Evolutionary conservation across 805 yeast genomes (phyloP), one percentile per base, ranked within the genome.

Genomic region (Candida lessepsii): DNA sequence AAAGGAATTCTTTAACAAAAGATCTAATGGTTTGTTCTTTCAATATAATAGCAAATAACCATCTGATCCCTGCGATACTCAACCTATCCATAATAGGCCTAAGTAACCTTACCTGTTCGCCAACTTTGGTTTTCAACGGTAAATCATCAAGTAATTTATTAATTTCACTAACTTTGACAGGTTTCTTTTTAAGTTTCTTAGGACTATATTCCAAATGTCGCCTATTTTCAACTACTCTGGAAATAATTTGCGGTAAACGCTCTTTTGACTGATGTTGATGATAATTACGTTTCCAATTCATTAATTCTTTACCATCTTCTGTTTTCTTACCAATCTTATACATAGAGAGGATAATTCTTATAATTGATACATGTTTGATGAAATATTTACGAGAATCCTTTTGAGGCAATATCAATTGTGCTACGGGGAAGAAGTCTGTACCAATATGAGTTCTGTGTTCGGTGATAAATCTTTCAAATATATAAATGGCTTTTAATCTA

Each of bases 1-100:
- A 51, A 35, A 88, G 62, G 41, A 88, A 70, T 20, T 72, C 69
- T 49, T 86, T 91, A 43, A 80, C 70, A 7, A 79, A 73, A 3
- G 33, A 25, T 11, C 80, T 75, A n/a, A 86, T 60, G n/a, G 80
- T 70, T 34, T 76, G 71, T 45, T 67, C 59, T 61, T 78, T 80
- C 38, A 89, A 60, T 3, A 90, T 57, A 9, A 85, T 81, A 41
- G 81, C 78, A 43, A 87, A 70, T 28, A 88, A 65, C 75, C 84
- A 87, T 41, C 78, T 67, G 36, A 86, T 55, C 54, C 89, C 95
- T 2, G 72, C 64, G 10, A 79, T 73, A 21, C 76, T 67, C 76
- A 86, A 71, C 14, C 63, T 61, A 7, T 71, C 69, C 35, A 82
- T 55, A 38, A 83, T 65, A n/a, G 73, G 68, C 17, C 54, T 61